phyloP scores from a whole-genome alignment of 495 filamentous ascomycete species.

The Podospora pseudocomata region DNA sequence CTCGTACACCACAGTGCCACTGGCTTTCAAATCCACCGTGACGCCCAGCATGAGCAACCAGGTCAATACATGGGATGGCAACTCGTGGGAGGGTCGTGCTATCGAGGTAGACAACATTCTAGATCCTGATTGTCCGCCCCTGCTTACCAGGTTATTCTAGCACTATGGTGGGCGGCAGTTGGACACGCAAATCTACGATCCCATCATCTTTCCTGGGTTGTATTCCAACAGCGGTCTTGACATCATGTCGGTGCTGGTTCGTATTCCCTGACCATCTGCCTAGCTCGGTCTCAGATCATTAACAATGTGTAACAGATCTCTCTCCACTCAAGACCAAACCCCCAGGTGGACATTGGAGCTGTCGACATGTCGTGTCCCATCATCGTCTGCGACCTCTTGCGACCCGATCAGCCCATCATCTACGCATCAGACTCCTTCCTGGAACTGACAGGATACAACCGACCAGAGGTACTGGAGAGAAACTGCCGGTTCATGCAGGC shows the following conservation, averaged over 20 bases:
- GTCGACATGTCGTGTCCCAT: conserved; percentile 49
- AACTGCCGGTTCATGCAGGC: conserved; percentile 56
- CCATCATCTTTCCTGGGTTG: conserved; percentile 46
- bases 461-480: conserved; percentile 39
- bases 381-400: conserved; percentile 45
- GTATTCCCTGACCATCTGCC: conserved; percentile 11
- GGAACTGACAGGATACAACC: conserved; percentile 44
- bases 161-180: conserved; percentile 2
- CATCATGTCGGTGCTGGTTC: conserved; percentile 47
- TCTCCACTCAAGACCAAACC: conserved; percentile 42
- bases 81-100: conserved; percentile 21
- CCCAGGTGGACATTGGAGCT: conserved; percentile 42
- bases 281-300: not conserved
- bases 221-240: conserved; percentile 47
- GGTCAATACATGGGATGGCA: conserved; percentile 30
- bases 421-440: conserved; percentile 47
- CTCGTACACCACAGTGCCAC: conserved; percentile 7
- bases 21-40: not conserved
- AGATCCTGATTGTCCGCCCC: not conserved
- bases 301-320: conserved; percentile 30
- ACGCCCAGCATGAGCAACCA: conserved; percentile 6
- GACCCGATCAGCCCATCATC: conserved; percentile 45
- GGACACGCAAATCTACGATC: conserved; percentile 24
- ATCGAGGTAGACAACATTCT: conserved; percentile 17
- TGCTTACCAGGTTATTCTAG: not conserved